Base-by-base conservation (phyloP, 805 yeast species). In the Candida gorgasii region DNA sequence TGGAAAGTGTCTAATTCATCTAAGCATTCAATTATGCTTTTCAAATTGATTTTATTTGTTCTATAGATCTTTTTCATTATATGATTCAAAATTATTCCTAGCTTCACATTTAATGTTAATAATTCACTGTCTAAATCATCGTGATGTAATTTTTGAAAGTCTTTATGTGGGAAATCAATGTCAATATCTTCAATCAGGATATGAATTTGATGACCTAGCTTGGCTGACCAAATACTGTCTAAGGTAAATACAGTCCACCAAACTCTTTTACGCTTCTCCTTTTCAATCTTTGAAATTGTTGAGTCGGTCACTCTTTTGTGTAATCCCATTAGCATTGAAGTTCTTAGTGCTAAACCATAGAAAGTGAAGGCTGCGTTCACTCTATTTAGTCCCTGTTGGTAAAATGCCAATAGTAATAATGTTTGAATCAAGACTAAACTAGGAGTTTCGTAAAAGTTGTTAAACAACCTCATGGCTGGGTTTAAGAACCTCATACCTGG, bases 171-270 rank as follows among this genome's bases (percentile, higher is more conserved):
- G 5, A 65, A 54, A 19, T 65, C 69, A n/a, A 66, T 65, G 39
- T 68, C 72, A 1, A 71, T 68, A 43, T 67, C 71, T 4, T 67
- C 59, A 48, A 59, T 63, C 44, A 62, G 64, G 38, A 67, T 59
- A 45, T 65, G 68, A 17, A 66, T 64, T 1, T 71, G 67, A 51
- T 59, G 54, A 40, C 56, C 61, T 58, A 61, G 58, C 38, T 61
- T 59, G 2, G 69, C 55, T 3, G 71, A 60, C 72, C 72, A 67
- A 6, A 57, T 50, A 8, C 60, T 57, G 46, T 68, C 73, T 36
- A 65, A 53, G 11, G 65, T 60, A 42, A 64, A 67, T 3, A 64
- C 56, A 4, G 70, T 54, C 73, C 73, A 67, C 71, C 72, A 68
- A 17, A 68, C 48, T 19, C 72, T 54, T 44, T 62, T 65, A 7